Conservation (phyloP, 176 grass and related monocot species). For the Pharus latifolius region DNA sequence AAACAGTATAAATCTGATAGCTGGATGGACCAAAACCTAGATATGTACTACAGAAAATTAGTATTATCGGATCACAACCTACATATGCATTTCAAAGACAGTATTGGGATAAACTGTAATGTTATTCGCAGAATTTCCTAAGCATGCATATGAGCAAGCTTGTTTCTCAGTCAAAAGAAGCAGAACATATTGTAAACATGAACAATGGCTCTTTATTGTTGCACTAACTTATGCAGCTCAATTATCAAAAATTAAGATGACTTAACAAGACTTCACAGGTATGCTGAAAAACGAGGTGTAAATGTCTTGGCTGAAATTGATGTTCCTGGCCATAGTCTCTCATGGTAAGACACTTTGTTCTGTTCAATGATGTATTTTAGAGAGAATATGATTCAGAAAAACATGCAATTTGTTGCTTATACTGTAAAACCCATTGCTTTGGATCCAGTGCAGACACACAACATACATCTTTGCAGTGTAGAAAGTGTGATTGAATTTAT, state of each 20-base stretch:
- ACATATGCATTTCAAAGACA: not conserved
- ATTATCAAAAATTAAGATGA: not conserved
- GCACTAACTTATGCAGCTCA: not conserved
- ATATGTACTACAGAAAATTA: not conserved
- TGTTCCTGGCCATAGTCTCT: conserved; percentile 84
- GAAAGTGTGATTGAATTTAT: not conserved
- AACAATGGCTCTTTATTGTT: not conserved
- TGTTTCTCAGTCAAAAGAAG: no score
- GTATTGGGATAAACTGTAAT: no score
- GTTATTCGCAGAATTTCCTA: no score
- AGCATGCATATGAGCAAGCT: no score
- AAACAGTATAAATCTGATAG: not conserved
- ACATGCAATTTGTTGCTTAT: not conserved
- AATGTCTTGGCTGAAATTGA: conserved; percentile 98
- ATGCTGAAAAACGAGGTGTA: conserved; percentile 75
- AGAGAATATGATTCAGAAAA: not conserved
- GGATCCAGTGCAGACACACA: not conserved
- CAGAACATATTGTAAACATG: no score
- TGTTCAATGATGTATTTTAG: not conserved
- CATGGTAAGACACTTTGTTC: conserved; percentile 51
- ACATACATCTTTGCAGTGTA: not conserved
- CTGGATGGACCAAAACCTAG: not conserved
- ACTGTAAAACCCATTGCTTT: not conserved
- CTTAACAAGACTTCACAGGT: conserved; percentile 38
- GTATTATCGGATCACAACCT: not conserved